Conservation (phyloP, 192 early-diverging fungal species). For the Coemansia sp. region DNA sequence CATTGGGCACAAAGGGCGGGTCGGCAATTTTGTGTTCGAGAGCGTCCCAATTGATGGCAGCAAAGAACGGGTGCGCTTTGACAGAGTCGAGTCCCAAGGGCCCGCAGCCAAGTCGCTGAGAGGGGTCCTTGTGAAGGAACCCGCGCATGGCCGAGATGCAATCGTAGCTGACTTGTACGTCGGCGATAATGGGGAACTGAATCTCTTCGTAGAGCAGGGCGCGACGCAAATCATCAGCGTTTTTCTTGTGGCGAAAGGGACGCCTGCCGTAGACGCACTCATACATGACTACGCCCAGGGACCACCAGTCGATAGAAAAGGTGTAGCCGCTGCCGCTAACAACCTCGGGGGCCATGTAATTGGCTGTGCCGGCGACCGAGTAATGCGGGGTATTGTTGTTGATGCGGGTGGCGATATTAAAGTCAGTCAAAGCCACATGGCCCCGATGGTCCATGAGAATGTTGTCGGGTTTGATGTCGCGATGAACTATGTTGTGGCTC, state of each 20-base stretch:
- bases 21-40: constrained; percentile 67
- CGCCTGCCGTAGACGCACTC: constrained; percentile 75
- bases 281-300: constrained; percentile 80
- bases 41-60: constrained; percentile 69
- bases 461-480: constrained; percentile 88
- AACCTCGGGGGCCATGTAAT: constrained; percentile 82
- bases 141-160: constrained; percentile 67
- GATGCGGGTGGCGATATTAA: constrained; percentile 79
- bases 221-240: background rate
- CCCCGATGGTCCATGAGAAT: constrained; percentile 68
- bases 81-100: constrained; percentile 67
- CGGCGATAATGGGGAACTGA: constrained; percentile 46
- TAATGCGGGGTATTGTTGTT: constrained; percentile 43
- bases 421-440: constrained; percentile 85
- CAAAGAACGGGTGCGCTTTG: constrained; percentile 78
- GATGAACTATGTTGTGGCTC: constrained; percentile 71
- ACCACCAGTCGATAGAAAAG: constrained; percentile 89
- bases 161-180: constrained; percentile 54
- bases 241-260: constrained; percentile 58
- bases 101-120: constrained; percentile 74
- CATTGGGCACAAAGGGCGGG: constrained; percentile 85
- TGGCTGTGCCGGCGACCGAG: constrained; percentile 49
- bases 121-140: constrained; percentile 74
- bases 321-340: constrained; percentile 62
- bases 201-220: constrained; percentile 54